Evolutionary conservation across 2,329 filamentous ascomycete species (phyloP).

Genomic region (Hypoxylon rubiginosum): DNA sequence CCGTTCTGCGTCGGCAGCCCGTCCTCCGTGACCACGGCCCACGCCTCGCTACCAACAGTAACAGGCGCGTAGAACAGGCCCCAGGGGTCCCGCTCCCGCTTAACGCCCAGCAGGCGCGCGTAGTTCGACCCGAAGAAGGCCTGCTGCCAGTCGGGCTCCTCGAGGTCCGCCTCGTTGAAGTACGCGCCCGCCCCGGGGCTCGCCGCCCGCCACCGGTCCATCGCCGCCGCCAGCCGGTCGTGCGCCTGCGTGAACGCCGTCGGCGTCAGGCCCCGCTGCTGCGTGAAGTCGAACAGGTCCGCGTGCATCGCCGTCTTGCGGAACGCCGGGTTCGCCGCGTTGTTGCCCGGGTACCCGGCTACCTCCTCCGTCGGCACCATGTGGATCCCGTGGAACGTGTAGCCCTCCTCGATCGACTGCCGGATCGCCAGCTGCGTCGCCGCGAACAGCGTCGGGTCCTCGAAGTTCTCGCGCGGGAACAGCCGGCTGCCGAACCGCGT

Average conservation of each 20-base stretch:
- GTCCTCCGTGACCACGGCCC: constrained; percentile 55
- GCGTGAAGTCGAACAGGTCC: constrained; percentile 48
- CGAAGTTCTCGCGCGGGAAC: constrained; percentile 50
- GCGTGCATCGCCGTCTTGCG: constrained; percentile 54
- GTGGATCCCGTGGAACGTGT: constrained; percentile 53
- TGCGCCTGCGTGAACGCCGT: constrained; percentile 43
- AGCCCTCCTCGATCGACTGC: constrained; percentile 55
- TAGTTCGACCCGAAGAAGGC: constrained; percentile 65
- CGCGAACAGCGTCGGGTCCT: constrained; percentile 42
- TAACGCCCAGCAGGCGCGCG: constrained; percentile 57
- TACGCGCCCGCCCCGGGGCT: constrained; percentile 61
- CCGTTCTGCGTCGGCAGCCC: constrained; percentile 54
- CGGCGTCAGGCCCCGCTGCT: constrained; percentile 40
- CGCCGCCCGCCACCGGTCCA: constrained; percentile 50
- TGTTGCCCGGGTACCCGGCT: constrained; percentile 50
- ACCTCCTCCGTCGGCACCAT: constrained; percentile 49
- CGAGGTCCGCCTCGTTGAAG: constrained; percentile 66
- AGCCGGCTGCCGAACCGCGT: constrained; percentile 52
- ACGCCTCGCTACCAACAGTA: constrained; percentile 65
- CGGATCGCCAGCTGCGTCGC: constrained; percentile 51
- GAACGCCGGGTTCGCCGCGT: constrained; percentile 61
- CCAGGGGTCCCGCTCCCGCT: constrained; percentile 62
- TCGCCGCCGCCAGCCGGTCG: constrained; percentile 39
- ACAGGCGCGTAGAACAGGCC: constrained; percentile 63
- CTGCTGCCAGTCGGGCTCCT: constrained; percentile 60